These are phyloP conservation scores for Debaryomyces hansenii DNA, from an alignment of 805 yeast genomes.

Conservation along the genomic window DNA sequence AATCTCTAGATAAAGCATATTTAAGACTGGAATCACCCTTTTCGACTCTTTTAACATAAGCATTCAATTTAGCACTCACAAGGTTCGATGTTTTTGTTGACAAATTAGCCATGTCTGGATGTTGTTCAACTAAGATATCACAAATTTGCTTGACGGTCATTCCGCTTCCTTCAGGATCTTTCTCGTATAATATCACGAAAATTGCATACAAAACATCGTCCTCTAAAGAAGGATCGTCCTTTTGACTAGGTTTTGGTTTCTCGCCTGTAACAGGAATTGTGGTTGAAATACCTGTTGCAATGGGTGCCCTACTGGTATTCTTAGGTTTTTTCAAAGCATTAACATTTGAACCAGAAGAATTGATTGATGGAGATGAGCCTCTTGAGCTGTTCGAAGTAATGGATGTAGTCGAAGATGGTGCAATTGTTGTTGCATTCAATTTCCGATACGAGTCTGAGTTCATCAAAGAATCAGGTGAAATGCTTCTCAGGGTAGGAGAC, in stretches of 20 bases:
- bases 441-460: constrained; percentile 19
- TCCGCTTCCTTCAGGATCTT: constrained; percentile 69
- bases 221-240: constrained; percentile 59
- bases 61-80: constrained; percentile 80
- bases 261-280: constrained; percentile 78
- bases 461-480: constrained; percentile 46
- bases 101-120: constrained; percentile 81
- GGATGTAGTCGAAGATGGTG: constrained; percentile 5
- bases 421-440: constrained; percentile 5
- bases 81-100: constrained; percentile 79
- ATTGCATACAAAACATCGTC: constrained; percentile 77
- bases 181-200: constrained; percentile 66
- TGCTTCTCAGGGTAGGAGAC: constrained; percentile 39
- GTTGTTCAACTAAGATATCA: constrained; percentile 68
- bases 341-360: constrained; percentile 11
- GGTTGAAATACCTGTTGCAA: constrained; percentile 73
- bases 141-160: constrained; percentile 91
- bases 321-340: constrained; percentile 32
- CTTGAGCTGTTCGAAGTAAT: constrained; percentile 27
- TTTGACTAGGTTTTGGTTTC: constrained; percentile 67
- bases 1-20: constrained; percentile 78
- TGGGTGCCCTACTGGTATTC: constrained; percentile 45
- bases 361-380: constrained; percentile 31
- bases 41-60: constrained; percentile 81
- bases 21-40: constrained; percentile 73